Evolutionary conservation across 2,329 filamentous ascomycete species (phyloP).

Genomic region (Fusarium burgessii): DNA sequence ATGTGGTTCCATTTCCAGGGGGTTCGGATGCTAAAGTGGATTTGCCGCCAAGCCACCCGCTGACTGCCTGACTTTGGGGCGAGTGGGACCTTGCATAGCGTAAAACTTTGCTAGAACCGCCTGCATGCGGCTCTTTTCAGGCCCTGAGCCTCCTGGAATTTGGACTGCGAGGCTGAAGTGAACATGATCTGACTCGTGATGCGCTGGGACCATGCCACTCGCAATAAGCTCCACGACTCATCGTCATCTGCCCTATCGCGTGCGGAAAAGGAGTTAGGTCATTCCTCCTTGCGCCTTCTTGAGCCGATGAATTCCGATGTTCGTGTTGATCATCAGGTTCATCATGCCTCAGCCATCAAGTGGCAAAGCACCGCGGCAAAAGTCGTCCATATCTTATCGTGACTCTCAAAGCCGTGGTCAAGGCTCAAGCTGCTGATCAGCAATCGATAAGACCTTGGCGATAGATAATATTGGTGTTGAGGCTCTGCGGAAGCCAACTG

Average conservation of each 20-base stretch:
- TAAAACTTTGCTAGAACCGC: constrained; percentile 38
- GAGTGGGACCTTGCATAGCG: constrained; percentile 27
- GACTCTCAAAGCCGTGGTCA: not conserved
- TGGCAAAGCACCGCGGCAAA: not conserved
- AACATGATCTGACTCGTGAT: constrained; percentile 17
- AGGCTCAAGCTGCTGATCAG: constrained; percentile 20
- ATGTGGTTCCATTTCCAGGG: constrained; percentile 31
- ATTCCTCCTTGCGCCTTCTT: not conserved
- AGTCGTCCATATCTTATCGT: constrained; percentile 27
- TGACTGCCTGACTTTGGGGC: constrained; percentile 13
- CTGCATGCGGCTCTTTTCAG: constrained; percentile 39
- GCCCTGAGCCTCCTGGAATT: not conserved
- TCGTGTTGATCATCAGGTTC: constrained; percentile 23
- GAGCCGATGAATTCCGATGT: constrained; percentile 30
- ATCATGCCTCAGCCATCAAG: constrained; percentile 9
- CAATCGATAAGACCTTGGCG: constrained; percentile 21
- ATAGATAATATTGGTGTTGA: constrained; percentile 26
- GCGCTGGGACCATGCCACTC: constrained; percentile 26
- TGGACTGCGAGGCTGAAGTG: constrained; percentile 9
- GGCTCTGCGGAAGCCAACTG: constrained; percentile 38
- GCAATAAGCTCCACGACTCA: constrained; percentile 28
- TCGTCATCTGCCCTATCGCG: constrained; percentile 11
- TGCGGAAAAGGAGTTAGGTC: not conserved
- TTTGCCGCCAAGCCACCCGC: constrained; percentile 37
- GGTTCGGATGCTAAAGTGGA: constrained; percentile 10